phyloP scores from a whole-genome alignment of 768 basidiomycete genomes.

The Tephrocybe sp. region DNA sequence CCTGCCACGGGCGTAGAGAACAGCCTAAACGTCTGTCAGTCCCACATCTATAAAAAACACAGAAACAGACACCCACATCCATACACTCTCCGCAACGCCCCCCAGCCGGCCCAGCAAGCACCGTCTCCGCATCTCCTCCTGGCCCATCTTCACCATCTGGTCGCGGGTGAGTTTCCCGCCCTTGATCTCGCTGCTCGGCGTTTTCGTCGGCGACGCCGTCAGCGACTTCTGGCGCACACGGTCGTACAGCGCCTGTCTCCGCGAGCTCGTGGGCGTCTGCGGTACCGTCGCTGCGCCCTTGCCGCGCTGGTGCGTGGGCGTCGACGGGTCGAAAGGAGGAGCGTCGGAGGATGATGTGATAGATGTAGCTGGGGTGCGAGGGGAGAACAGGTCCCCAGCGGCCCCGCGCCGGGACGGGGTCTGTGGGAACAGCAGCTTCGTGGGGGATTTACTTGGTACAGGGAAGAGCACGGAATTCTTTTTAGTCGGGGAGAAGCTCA shows the following conservation, averaged over 20 bases:
- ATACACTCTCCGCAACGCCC: slow-evolving; percentile 83
- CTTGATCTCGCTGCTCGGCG: slow-evolving; percentile 36
- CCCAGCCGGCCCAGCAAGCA: slow-evolving; percentile 76
- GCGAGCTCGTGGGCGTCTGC: slow-evolving; percentile 70
- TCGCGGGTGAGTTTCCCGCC: slow-evolving; percentile 59
- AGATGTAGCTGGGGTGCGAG: slow-evolving; percentile 46
- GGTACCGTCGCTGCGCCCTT: slow-evolving; percentile 54
- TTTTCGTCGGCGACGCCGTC: slow-evolving; percentile 65
- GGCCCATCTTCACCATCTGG: slow-evolving; percentile 67
- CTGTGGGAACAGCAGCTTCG: slow-evolving; percentile 57
- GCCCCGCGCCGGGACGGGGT: slow-evolving; percentile 60
- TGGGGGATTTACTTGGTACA: slow-evolving; percentile 34
- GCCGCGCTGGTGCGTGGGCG: slow-evolving; percentile 66
- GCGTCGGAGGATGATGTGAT: slow-evolving; percentile 24
- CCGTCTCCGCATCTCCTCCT: slow-evolving; percentile 76
- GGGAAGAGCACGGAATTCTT: slow-evolving; percentile 53
- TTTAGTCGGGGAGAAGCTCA: slow-evolving; percentile 5
- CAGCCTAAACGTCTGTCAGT: slow-evolving; percentile 43
- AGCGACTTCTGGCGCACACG: slow-evolving; percentile 75
- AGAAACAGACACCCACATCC: slow-evolving; percentile 67
- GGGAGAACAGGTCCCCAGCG: slow-evolving; percentile 38
- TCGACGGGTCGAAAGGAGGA: slow-evolving; percentile 49
- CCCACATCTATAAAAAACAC: background rate
- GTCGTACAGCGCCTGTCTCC: slow-evolving; percentile 80
- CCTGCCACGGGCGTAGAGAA: slow-evolving; percentile 64